Percentiles rank a stretch among this genome's conserved stretches.
Evolutionary conservation across 768 basidiomycete genomes (phyloP).

Genomic region (Daedalea quercina): DNA sequence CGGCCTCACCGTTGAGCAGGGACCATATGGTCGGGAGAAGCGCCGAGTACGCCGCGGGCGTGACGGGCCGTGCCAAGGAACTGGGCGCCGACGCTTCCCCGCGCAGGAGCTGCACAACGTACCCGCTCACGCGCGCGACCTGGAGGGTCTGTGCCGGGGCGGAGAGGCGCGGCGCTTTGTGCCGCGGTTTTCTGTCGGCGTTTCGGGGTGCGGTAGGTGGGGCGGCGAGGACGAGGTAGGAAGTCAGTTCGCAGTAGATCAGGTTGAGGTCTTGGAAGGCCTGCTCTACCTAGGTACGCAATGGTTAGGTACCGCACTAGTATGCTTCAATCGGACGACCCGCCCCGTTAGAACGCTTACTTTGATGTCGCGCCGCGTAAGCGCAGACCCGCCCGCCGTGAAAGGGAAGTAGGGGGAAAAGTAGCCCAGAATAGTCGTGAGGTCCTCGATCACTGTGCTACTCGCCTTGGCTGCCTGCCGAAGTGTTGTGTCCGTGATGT

Average conservation of each 20-base stretch:
- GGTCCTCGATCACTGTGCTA: slow-evolving; percentile 34
- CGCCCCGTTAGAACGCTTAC: slow-evolving; percentile 23
- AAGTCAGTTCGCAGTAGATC: slow-evolving; percentile 70
- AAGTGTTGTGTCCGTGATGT: not conserved
- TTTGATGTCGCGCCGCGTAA: slow-evolving; percentile 47
- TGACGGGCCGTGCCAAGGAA: slow-evolving; percentile 41
- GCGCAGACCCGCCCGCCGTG: slow-evolving; percentile 26
- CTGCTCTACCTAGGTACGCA: slow-evolving; percentile 48
- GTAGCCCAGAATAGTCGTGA: slow-evolving; percentile 57
- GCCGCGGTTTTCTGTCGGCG: not conserved
- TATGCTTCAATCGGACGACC: slow-evolving; percentile 2
- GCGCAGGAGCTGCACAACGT: slow-evolving; percentile 52
- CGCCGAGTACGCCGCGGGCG: slow-evolving; percentile 50
- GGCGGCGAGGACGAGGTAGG: slow-evolving; percentile 45
- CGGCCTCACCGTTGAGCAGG: slow-evolving; percentile 38
- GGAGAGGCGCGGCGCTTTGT: not conserved
- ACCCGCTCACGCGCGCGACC: slow-evolving; percentile 47
- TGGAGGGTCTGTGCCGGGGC: slow-evolving; percentile 22
- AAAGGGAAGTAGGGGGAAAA: slow-evolving; percentile 88
- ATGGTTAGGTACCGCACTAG: slow-evolving; percentile 5
- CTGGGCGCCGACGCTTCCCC: slow-evolving; percentile 32
- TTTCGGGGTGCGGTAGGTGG: not conserved
- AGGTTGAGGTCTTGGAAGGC: slow-evolving; percentile 66
- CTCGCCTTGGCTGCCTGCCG: slow-evolving; percentile 20
- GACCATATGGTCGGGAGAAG: slow-evolving; percentile 79